Base-by-base conservation (phyloP, 108 stramenopile species). In the Stephanodiscus minutulus region DNA sequence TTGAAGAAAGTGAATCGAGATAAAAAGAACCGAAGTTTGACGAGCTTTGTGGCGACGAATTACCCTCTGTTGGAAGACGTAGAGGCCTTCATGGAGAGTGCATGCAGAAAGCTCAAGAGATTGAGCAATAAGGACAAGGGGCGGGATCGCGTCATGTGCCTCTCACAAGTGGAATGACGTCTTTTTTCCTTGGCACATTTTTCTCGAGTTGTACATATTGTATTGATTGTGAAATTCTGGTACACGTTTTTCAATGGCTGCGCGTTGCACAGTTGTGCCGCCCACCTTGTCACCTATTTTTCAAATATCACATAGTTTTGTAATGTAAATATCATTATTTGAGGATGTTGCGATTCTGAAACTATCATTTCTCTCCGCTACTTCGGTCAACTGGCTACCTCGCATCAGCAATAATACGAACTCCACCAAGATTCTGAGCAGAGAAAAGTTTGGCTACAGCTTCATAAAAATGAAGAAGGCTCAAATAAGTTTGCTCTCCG, bases 71-170 rank as follows among this genome's bases (percentile, higher is more conserved):
- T 69, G 10, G 63, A 70, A 69, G 29, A 61, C 1, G 70, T 83
- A 12, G 85, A 89, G 62, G 82, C 78, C 49, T 68, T 68, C 6
- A 22, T 77, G 37, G 77, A 86, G 47, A 84, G 73, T 61, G 86
- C 82, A 0, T 31, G 49, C 17, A 52, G 85, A 27, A 86, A 85
- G 74, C 41, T 75, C 6, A 88, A 83, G 66, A 83, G 84, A 22
- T 8, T 65, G 9, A 41, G 79, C 8, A 35, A 53, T 4, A 76
- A 50, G 5, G 52, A 25, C 24, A 12, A 53, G 7, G 52, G 11
- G 4, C 22, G 1, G 52, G 52, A 20, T 12, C 2, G 52, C 24
- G 11, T 9, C 11, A 53, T 53, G 52, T 13, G 22, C 4, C 24
- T 24, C 22, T 53, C 39, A 15, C 15, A 44, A 39, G 43, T 44